phyloP scores from a whole-genome alignment of 768 basidiomycete species.

The Inosperma sp. region DNA sequence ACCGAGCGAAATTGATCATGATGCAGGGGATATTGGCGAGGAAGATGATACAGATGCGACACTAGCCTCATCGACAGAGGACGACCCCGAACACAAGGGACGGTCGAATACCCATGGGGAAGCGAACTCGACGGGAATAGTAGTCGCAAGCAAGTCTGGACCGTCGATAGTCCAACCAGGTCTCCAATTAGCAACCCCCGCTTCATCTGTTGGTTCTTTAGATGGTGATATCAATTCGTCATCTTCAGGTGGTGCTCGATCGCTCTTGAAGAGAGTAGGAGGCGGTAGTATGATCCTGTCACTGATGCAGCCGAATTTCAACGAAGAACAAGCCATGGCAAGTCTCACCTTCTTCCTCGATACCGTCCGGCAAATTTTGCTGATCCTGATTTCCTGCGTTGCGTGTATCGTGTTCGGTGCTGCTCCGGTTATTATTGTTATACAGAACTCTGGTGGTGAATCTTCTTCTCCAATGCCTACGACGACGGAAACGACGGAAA shows the following conservation, averaged over 20 bases:
- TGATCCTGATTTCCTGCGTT: slow-evolving; percentile 12
- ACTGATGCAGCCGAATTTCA: neutral
- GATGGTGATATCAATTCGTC: slow-evolving; percentile 13
- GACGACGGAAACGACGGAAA: neutral
- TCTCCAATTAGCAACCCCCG: slow-evolving; percentile 24
- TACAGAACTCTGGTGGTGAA: neutral
- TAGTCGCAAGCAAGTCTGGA: slow-evolving; percentile 6
- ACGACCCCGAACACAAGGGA: slow-evolving; percentile 6
- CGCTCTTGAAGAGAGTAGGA: slow-evolving; percentile 1
- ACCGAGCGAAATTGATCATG: slow-evolving; percentile 16
- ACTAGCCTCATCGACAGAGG: slow-evolving; percentile 16
- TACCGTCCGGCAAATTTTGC: slow-evolving; percentile 12
- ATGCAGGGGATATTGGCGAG: slow-evolving; percentile 10
- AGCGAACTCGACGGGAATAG: slow-evolving; percentile 1
- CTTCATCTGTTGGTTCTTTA: slow-evolving; percentile 16
- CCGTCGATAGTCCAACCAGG: slow-evolving; percentile 11
- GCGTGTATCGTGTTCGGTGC: neutral
- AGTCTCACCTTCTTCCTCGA: slow-evolving; percentile 16
- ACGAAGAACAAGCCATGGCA: slow-evolving; percentile 15
- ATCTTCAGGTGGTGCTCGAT: slow-evolving; percentile 5
- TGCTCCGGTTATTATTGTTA: neutral
- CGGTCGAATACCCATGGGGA: neutral
- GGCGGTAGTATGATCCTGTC: slow-evolving; percentile 1
- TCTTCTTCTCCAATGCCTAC: neutral
- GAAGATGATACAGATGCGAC: slow-evolving; percentile 23